Evolutionary conservation across 257 asterid genomes (phyloP), one percentile per base, ranked within the genome.

Genomic region (Solanum etuberosum): DNA sequence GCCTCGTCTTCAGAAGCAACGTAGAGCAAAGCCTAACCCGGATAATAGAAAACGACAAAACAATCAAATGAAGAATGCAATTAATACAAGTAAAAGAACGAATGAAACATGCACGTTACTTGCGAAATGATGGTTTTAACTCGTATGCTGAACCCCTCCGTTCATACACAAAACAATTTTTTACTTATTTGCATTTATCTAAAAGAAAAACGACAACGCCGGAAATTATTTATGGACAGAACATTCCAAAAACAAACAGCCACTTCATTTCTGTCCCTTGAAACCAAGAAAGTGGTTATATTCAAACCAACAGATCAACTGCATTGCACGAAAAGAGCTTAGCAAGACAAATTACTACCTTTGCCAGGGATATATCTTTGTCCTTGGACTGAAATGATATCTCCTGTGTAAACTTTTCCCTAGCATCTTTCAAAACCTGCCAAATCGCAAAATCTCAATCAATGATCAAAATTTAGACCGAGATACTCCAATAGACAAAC

Each of bases 1-100:
- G 97, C 95, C 93, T 94, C 98, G 85, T 96, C 99, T 90, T 96
- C 99, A 77, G 94, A 94, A 63, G 97, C 98, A 32, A 94, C 88
- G 48, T 93, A 96, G 90, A 95, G 98, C 88, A 96, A 94, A 70
- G 96, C 95, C 99, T 96, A 85, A 57, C 43, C 85, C 27, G 23
- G 48, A 74, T 70, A 32, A 38, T 8, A 43, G 43, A n/a, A 86
- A 23, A 86, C 9, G 11, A 35, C 51, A 42, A 16, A 72, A 70
- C 65, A 72, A 29, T 23, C 54, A 86, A 40, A 38, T 48, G 70
- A 86, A 48, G 72, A 29, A 23, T 29, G 37, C 59, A 72, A 20
- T 23, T 9, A 23, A 31, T 46, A 46, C 29, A 48, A 78, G 13
- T 23, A 38, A 20, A 65, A 37, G 15, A 86, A 6, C 7, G 43